Percentiles rank a stretch among this genome's conserved stretches.
Conservation (phyloP, 2,329 filamentous ascomycete species). For the Fusarium proliferatum region DNA sequence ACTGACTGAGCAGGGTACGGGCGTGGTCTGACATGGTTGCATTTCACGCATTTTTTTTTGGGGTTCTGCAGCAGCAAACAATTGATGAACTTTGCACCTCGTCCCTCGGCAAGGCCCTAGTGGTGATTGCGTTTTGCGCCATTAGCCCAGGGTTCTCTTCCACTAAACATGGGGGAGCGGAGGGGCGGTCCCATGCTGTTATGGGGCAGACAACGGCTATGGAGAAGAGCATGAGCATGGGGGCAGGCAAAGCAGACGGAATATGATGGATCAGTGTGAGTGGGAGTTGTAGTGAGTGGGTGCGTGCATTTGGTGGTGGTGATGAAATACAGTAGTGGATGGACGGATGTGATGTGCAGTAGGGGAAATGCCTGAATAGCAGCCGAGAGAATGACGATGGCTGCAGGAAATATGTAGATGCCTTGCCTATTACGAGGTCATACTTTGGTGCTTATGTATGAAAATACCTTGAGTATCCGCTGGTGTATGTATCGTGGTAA, state of each 20-base stretch:
- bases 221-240: slow-evolving; percentile 18
- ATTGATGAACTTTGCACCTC: neutral
- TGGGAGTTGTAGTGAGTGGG: slow-evolving; percentile 13
- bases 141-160: slow-evolving; percentile 26
- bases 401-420: neutral
- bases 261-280: slow-evolving; percentile 22
- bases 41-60: slow-evolving; percentile 27
- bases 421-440: slow-evolving; percentile 15
- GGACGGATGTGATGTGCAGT: slow-evolving; percentile 4
- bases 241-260: slow-evolving; percentile 29
- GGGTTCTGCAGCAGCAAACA: neutral
- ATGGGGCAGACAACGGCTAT: slow-evolving; percentile 28
- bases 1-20: neutral
- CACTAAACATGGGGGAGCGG: slow-evolving; percentile 15
- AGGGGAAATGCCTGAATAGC: slow-evolving; percentile 13
- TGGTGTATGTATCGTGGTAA: neutral
- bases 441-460: slow-evolving; percentile 11
- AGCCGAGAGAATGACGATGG: slow-evolving; percentile 17
- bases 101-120: slow-evolving; percentile 28
- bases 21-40: slow-evolving; percentile 46
- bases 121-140: slow-evolving; percentile 21
- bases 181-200: slow-evolving; percentile 23
- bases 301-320: slow-evolving; percentile 9
- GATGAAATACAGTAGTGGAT: slow-evolving; percentile 14
- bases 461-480: neutral